Conservation (phyloP, 352 stramenopile species). For the Globisporangium takayamanum region DNA sequence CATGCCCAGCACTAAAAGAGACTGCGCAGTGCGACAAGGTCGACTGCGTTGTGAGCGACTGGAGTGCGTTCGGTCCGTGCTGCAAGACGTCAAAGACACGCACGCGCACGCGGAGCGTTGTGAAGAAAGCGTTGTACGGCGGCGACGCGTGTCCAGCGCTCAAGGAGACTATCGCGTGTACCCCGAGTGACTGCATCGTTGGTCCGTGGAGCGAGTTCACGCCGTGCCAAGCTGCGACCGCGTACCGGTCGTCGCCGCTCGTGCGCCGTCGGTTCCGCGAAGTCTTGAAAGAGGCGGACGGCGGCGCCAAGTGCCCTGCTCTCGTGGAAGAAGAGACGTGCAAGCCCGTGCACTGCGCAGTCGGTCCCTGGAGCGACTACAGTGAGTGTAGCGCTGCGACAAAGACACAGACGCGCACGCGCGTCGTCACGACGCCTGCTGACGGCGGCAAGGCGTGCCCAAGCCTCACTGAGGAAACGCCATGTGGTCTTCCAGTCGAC, state of each 20-base stretch:
- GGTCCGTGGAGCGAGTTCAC: slow-evolving; percentile 48
- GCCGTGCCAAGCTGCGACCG: slow-evolving; percentile 20
- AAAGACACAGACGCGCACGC: slow-evolving; percentile 24
- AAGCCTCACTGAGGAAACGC: slow-evolving; percentile 19
- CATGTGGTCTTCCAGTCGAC: slow-evolving; percentile 31
- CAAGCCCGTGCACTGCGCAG: slow-evolving; percentile 33
- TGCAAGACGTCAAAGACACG: slow-evolving; percentile 28
- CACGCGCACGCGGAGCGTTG: slow-evolving; percentile 26
- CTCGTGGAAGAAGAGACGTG: slow-evolving; percentile 41
- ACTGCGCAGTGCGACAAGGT: slow-evolving; percentile 29
- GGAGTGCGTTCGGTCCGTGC: slow-evolving; percentile 41
- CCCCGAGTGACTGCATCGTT: slow-evolving; percentile 34
- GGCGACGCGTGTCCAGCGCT: slow-evolving; percentile 29
- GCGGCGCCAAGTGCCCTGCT: slow-evolving; percentile 27
- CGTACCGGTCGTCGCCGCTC: slow-evolving; percentile 5
- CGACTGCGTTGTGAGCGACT: slow-evolving; percentile 43
- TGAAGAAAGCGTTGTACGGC: slow-evolving; percentile 25
- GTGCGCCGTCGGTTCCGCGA: slow-evolving; percentile 30
- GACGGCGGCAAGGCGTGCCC: slow-evolving; percentile 43
- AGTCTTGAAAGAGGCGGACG: slow-evolving; percentile 31
- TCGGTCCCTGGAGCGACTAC: slow-evolving; percentile 34
- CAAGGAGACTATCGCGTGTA: slow-evolving; percentile 27
- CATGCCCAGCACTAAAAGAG: slow-evolving; percentile 29
- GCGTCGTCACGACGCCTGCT: slow-evolving; percentile 17
- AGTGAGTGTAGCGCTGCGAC: slow-evolving; percentile 20